A percentile compares a stretch with the other conserved stretches of the same genome.
Evolutionary conservation across 108 stramenopile species (phyloP).

Genomic region (Skeletonema costatum): DNA sequence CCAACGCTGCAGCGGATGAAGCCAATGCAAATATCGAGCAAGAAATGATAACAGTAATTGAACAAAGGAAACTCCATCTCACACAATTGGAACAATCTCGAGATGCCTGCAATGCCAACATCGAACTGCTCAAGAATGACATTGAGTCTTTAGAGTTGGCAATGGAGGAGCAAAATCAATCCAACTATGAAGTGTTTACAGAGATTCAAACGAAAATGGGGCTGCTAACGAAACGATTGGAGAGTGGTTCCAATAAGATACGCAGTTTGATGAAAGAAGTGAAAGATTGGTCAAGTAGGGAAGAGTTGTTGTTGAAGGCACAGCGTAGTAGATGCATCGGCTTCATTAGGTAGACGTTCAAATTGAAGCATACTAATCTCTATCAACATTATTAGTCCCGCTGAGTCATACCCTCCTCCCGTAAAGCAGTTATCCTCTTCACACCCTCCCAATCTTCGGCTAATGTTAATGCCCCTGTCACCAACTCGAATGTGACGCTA

Average conservation of each 20-base stretch:
- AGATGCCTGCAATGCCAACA: background rate
- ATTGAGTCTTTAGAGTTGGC: background rate
- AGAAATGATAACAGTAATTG: background rate
- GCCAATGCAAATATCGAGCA: background rate
- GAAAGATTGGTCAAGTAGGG: background rate
- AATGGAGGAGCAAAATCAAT: background rate
- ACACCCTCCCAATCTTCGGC: slow-evolving; percentile 32
- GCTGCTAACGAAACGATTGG: background rate
- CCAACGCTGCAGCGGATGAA: background rate
- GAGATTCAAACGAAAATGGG: slow-evolving; percentile 1
- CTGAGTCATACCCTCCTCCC: slow-evolving; percentile 2
- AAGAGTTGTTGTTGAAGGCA: background rate
- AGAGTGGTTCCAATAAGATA: background rate
- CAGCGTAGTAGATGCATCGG: background rate
- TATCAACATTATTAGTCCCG: background rate
- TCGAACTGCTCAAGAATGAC: background rate
- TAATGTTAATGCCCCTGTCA: slow-evolving; percentile 18
- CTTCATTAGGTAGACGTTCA: background rate
- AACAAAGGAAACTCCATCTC: background rate
- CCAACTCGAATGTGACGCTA: slow-evolving; percentile 37
- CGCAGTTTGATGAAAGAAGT: background rate
- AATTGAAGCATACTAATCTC: background rate
- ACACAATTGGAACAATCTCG: background rate
- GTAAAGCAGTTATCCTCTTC: slow-evolving; percentile 20
- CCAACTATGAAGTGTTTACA: background rate